These are phyloP conservation scores for Aspergillus carbonarius DNA, from an alignment of 2,329 filamentous ascomycete species.

Conservation along the genomic window DNA sequence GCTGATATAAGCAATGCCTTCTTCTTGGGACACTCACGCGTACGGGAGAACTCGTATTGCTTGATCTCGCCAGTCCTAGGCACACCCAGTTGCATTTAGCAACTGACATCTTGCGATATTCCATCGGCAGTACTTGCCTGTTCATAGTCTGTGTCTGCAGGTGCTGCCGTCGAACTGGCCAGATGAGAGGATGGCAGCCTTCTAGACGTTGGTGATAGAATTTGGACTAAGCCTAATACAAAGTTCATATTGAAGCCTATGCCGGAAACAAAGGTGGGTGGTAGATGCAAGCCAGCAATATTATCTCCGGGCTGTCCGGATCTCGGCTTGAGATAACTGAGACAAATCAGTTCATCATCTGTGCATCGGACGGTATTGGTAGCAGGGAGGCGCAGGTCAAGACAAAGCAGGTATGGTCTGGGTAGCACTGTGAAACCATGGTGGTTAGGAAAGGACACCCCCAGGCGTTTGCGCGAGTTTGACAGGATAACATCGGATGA, in stretches of 20 bases:
- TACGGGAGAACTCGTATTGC: background rate
- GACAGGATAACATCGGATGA: background rate
- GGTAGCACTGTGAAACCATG: constrained; percentile 1
- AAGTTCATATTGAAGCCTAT: background rate
- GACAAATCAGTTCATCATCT: background rate
- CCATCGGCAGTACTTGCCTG: background rate
- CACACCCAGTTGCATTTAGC: background rate
- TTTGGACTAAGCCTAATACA: background rate
- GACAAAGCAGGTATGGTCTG: background rate
- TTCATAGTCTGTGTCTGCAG: background rate
- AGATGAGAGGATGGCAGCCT: background rate
- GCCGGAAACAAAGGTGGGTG: background rate
- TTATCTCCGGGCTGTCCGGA: background rate
- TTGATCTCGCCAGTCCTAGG: background rate
- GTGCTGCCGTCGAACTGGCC: background rate
- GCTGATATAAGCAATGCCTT: background rate
- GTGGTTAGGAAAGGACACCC: background rate
- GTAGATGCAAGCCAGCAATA: background rate
- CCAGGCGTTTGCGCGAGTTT: background rate
- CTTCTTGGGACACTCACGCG: background rate
- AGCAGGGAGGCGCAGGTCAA: background rate
- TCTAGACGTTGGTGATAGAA: background rate
- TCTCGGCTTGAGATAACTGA: background rate
- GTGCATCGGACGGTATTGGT: background rate
- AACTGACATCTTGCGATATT: background rate